These are phyloP conservation scores for Phytopythium cucurbitacearum DNA, from an alignment of 352 stramenopile species.

Conservation along the genomic window DNA sequence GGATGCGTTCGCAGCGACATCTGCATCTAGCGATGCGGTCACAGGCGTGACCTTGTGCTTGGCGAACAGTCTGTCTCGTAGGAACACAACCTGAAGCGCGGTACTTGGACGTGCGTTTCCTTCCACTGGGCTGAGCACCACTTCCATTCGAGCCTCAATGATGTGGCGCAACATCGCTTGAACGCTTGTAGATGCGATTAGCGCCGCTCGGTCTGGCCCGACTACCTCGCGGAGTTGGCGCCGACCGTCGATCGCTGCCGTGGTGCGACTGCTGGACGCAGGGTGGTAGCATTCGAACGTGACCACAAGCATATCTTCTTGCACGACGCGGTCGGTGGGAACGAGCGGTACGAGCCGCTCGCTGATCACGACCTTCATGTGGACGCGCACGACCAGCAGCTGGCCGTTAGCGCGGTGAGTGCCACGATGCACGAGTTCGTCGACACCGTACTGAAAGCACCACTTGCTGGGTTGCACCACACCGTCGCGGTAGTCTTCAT, in stretches of 20 bases:
- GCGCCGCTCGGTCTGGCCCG: slow-evolving; percentile 33
- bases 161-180: slow-evolving; percentile 54
- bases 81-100: slow-evolving; percentile 31
- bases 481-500: slow-evolving; percentile 13
- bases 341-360: slow-evolving; percentile 18
- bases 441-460: slow-evolving; percentile 44
- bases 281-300: slow-evolving; percentile 61
- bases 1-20: slow-evolving; percentile 27
- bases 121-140: slow-evolving; percentile 7
- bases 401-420: slow-evolving; percentile 56
- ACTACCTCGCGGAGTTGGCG: slow-evolving; percentile 60
- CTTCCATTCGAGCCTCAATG: slow-evolving; percentile 34
- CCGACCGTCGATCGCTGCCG: slow-evolving; percentile 26
- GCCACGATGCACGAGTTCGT: slow-evolving; percentile 54
- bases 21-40: slow-evolving; percentile 19
- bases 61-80: slow-evolving; percentile 52
- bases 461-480: slow-evolving; percentile 1
- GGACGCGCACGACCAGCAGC: slow-evolving; percentile 47
- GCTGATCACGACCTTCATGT: slow-evolving; percentile 45
- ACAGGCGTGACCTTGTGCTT: slow-evolving; percentile 70
- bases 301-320: slow-evolving; percentile 54
- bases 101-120: neutral
- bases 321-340: slow-evolving; percentile 38
- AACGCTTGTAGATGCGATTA: slow-evolving; percentile 36
- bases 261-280: slow-evolving; percentile 22